A percentile compares a stretch with the other conserved stretches of the same genome.
These are phyloP conservation scores for Aspergillus niger DNA, from an alignment of 2,329 filamentous ascomycete species.

Conservation along the genomic window DNA sequence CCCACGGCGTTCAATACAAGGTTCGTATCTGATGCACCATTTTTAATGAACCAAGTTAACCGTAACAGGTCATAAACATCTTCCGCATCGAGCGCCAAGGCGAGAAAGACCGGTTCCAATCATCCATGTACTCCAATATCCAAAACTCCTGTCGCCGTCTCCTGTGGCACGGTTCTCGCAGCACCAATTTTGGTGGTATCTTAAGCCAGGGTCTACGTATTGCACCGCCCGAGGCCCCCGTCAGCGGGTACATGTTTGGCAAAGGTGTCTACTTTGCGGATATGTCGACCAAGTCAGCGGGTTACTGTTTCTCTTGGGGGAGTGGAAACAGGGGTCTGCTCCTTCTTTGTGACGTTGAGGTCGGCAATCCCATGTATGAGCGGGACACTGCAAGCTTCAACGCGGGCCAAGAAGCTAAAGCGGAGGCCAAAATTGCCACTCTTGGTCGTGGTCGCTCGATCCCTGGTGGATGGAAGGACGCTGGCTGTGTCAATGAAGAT, in stretches of 20 bases:
- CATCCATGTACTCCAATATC: conserved; percentile 55
- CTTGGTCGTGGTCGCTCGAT: conserved; percentile 68
- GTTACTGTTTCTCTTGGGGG: conserved; percentile 66
- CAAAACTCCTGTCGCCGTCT: conserved; percentile 69
- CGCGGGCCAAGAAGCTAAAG: conserved; percentile 65
- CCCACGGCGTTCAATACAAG: conserved; percentile 53
- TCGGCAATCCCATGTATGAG: conserved; percentile 73
- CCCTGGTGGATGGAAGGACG: conserved; percentile 75
- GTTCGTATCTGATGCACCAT: not conserved
- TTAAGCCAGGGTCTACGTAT: conserved; percentile 87
- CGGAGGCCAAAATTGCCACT: conserved; percentile 64
- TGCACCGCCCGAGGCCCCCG: conserved; percentile 75
- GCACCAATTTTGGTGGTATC: conserved; percentile 85
- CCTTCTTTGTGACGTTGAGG: conserved; percentile 80
- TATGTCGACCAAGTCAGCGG: conserved; percentile 79
- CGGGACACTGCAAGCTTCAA: conserved; percentile 60
- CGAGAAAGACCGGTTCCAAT: conserved; percentile 69
- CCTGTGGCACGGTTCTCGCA: conserved; percentile 83
- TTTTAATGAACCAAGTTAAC: not conserved
- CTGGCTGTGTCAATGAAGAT: conserved; percentile 62
- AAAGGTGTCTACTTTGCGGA: conserved; percentile 89
- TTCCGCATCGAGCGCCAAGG: conserved; percentile 79
- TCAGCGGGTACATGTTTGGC: conserved; percentile 82
- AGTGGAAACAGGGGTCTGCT: conserved; percentile 73
- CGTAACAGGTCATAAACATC: conserved; percentile 64